These are phyloP conservation scores for Hypomontagnella monticulosa DNA, from an alignment of 495 filamentous ascomycete genomes.

Conservation along the genomic window DNA sequence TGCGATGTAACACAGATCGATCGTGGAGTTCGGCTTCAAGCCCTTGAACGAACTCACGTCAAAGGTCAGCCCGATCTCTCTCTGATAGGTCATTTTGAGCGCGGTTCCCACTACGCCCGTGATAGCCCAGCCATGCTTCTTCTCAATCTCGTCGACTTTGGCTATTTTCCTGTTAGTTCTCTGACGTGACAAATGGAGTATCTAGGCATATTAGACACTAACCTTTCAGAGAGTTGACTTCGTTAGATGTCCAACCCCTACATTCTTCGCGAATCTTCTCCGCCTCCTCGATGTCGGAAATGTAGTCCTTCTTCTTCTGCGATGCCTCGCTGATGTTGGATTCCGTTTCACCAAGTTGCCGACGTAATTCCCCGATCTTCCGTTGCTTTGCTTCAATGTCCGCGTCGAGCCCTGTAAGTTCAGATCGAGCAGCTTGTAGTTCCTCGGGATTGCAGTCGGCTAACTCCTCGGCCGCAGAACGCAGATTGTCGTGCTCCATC, in stretches of 20 bases:
- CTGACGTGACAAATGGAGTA: not conserved
- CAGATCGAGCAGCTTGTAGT: constrained; percentile 70
- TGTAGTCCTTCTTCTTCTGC: constrained; percentile 72
- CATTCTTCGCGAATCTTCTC: constrained; percentile 87
- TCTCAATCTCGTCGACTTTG: constrained; percentile 73
- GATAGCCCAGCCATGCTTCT: constrained; percentile 80
- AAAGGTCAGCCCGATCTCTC: constrained; percentile 80
- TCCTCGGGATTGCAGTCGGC: constrained; percentile 82
- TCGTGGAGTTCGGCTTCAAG: constrained; percentile 42
- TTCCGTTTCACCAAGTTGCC: constrained; percentile 70
- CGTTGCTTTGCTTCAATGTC: constrained; percentile 74
- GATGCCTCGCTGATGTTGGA: constrained; percentile 65
- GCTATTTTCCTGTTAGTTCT: constrained; percentile 55
- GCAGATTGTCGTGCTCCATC: constrained; percentile 69
- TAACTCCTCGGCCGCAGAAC: constrained; percentile 77
- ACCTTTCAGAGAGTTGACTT: constrained; percentile 80
- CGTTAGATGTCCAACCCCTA: constrained; percentile 84
- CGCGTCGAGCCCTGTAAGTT: constrained; percentile 69
- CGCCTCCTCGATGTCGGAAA: constrained; percentile 80
- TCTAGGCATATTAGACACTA: constrained; percentile 42
- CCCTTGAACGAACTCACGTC: constrained; percentile 68
- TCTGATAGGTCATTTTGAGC: constrained; percentile 80
- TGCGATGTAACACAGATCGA: constrained; percentile 66
- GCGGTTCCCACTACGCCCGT: constrained; percentile 65
- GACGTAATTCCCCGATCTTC: constrained; percentile 70